These are phyloP conservation scores for Penstemon newberryi DNA, from an alignment of 257 asterid species.

Conservation along the genomic window DNA sequence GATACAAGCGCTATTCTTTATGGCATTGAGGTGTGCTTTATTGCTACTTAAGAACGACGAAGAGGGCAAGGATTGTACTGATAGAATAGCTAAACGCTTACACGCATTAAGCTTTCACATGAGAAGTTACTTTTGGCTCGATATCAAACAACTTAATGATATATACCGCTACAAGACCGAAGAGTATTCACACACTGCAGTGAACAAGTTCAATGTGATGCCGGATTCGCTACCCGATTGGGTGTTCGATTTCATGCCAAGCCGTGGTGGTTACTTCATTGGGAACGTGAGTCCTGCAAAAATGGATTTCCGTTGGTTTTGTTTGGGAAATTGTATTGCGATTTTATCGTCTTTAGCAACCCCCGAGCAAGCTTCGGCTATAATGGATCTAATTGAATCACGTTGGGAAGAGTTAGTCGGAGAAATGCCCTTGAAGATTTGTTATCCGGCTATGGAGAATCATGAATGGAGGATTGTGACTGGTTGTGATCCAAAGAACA, in stretches of 20 bases:
- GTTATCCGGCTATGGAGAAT: slow-evolving; percentile 83
- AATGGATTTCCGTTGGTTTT: slow-evolving; percentile 95
- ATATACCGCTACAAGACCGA: slow-evolving; percentile 86
- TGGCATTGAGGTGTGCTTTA: slow-evolving; percentile 83
- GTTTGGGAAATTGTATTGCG: slow-evolving; percentile 83
- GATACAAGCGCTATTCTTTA: slow-evolving; percentile 85
- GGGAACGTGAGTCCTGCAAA: slow-evolving; percentile 90
- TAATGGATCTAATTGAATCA: slow-evolving; percentile 85
- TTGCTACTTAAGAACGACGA: slow-evolving; percentile 68
- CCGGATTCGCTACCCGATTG: slow-evolving; percentile 91
- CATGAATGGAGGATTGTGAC: slow-evolving; percentile 91
- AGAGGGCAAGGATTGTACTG: slow-evolving; percentile 62
- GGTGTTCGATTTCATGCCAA: slow-evolving; percentile 94
- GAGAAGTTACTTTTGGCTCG: slow-evolving; percentile 90
- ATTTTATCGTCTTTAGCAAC: slow-evolving; percentile 82
- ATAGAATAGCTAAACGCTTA: slow-evolving; percentile 64
- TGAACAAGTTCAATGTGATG: slow-evolving; percentile 87
- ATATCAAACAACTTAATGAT: slow-evolving; percentile 76
- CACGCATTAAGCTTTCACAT: slow-evolving; percentile 86
- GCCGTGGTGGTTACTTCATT: slow-evolving; percentile 78
- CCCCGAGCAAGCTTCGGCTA: slow-evolving; percentile 87
- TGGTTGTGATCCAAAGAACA: slow-evolving; percentile 89
- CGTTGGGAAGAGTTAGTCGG: slow-evolving; percentile 85
- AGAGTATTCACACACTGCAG: slow-evolving; percentile 92
- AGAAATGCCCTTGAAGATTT: slow-evolving; percentile 87